A percentile compares a stretch with the other conserved stretches of the same genome.
phyloP scores from a whole-genome alignment of 441 rosid genomes.

The Bocquillonia castaneifolia region DNA sequence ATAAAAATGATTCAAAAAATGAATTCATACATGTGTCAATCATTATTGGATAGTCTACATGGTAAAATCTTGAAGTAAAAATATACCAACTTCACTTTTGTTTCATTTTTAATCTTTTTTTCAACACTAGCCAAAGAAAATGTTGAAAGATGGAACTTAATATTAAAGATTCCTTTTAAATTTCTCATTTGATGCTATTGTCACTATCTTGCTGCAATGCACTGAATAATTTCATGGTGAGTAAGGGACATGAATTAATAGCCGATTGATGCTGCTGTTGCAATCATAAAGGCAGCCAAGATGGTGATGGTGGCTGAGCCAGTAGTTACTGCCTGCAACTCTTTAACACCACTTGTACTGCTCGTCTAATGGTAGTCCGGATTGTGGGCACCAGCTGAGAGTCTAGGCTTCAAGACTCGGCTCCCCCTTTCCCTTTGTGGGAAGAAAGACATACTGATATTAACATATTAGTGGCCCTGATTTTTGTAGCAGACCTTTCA shows the following conservation, averaged over 20 bases:
- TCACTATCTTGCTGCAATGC: neutral
- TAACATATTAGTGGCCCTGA: no score
- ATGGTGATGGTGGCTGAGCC: neutral
- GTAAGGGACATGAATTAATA: neutral
- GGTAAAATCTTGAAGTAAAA: no score
- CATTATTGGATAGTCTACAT: no score
- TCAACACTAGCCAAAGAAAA: neutral
- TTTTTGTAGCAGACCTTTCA: no score
- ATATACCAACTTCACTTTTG: no score
- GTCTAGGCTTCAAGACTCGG: no score
- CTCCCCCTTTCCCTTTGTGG: no score
- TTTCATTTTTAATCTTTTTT: neutral
- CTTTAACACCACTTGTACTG: neutral
- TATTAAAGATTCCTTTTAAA: neutral
- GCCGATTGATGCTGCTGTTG: neutral
- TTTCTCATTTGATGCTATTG: neutral
- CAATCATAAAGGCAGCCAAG: neutral
- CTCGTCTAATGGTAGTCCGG: no score
- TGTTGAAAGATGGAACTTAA: neutral
- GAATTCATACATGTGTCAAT: no score
- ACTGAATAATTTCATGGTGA: neutral
- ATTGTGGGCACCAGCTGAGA: no score
- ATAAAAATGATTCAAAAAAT: no score
- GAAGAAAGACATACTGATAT: no score
- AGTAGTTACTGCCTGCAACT: neutral